A percentile compares a stretch with the other conserved stretches of the same genome.
phyloP scores from a whole-genome alignment of 1,284 basidiomycete genomes.

The Naganishia cerealis region DNA sequence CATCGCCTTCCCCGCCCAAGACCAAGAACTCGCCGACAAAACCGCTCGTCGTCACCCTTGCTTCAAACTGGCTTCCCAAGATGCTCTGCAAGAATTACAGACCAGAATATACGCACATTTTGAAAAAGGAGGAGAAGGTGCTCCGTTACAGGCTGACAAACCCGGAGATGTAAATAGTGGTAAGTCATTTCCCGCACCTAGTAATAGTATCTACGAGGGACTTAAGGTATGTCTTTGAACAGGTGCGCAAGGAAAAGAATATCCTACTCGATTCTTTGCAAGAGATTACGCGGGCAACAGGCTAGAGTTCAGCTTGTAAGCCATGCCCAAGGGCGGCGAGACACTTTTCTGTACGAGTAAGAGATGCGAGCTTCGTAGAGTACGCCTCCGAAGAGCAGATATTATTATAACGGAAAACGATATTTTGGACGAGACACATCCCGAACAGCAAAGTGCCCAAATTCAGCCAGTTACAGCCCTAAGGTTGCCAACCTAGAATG shows the following conservation, averaged over 20 bases:
- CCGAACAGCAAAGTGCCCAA: neutral
- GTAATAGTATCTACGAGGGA: neutral
- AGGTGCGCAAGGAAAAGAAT: slow-evolving; percentile 45
- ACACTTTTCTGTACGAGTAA: neutral
- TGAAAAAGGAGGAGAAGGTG: slow-evolving; percentile 35
- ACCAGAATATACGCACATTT: slow-evolving; percentile 44
- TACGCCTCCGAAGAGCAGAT: neutral
- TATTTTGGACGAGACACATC: neutral
- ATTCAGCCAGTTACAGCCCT: neutral
- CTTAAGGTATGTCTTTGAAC: neutral
- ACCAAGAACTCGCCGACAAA: slow-evolving; percentile 28
- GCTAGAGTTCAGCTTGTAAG: slow-evolving; percentile 45
- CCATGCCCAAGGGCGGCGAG: neutral
- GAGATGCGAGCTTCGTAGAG: neutral
- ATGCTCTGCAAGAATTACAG: slow-evolving; percentile 46
- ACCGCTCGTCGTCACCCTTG: slow-evolving; percentile 48
- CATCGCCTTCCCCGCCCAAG: slow-evolving; percentile 40
- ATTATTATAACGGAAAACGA: neutral
- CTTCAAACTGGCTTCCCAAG: slow-evolving; percentile 41
- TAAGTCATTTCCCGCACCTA: slow-evolving; percentile 6
- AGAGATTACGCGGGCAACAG: slow-evolving; percentile 51
- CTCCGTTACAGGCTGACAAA: slow-evolving; percentile 43
- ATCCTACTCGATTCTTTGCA: slow-evolving; percentile 50
- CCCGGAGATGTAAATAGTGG: slow-evolving; percentile 49
- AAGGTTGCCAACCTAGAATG: neutral